phyloP scores from a whole-genome alignment of 805 yeast genomes.

The Kazachstania kunashirensis region DNA sequence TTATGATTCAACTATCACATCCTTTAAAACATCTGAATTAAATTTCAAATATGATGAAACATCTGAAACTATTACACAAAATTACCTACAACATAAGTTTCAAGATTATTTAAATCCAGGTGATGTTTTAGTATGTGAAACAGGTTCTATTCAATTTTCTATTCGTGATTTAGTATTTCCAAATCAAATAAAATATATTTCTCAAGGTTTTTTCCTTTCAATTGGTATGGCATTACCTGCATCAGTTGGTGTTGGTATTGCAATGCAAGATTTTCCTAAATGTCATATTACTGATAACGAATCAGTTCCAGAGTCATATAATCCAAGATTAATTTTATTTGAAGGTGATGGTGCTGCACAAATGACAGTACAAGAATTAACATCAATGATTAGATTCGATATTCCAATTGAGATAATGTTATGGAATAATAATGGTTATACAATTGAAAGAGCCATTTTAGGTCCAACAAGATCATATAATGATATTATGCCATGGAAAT shows the following conservation, averaged over 20 bases:
- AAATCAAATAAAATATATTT: conserved; percentile 37
- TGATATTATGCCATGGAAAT: conserved; percentile 76
- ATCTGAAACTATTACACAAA: conserved; percentile 38
- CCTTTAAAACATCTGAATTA: conserved; percentile 22
- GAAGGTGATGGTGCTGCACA: conserved; percentile 95
- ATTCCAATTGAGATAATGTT: conserved; percentile 62
- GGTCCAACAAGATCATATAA: conserved; percentile 73
- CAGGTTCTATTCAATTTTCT: conserved; percentile 77
- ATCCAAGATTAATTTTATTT: conserved; percentile 54
- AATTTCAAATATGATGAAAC: conserved; percentile 6
- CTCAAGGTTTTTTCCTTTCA: conserved; percentile 73
- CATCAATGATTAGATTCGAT: conserved; percentile 49
- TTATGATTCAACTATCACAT: conserved; percentile 13
- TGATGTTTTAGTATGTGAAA: conserved; percentile 71
- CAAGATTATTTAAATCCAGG: conserved; percentile 42
- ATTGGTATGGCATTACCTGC: conserved; percentile 88
- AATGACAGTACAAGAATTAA: conserved; percentile 83
- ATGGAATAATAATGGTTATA: conserved; percentile 79
- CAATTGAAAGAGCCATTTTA: conserved; percentile 77
- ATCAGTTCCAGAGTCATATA: conserved; percentile 14
- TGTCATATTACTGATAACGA: conserved; percentile 24
- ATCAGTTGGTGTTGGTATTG: conserved; percentile 72
- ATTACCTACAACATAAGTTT: conserved; percentile 34
- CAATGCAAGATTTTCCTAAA: conserved; percentile 43
- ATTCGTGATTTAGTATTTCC: conserved; percentile 60